Evolutionary conservation across 208 protist genomes (phyloP).

Genomic region (Trypanosoma platydactyli): DNA sequence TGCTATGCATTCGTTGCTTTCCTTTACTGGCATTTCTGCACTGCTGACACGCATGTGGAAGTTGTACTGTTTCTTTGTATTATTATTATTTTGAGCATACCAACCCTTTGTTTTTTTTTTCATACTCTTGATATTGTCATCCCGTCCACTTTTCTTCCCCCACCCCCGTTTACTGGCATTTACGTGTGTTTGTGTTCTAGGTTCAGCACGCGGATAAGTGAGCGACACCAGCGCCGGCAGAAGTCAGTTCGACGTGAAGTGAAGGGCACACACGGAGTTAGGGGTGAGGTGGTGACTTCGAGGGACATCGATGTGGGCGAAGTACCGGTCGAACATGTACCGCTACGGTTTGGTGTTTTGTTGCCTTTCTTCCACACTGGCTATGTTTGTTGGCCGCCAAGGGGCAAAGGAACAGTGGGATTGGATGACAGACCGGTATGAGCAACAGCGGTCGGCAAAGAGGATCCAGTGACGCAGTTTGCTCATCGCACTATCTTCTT

Average conservation of each 20-base stretch:
- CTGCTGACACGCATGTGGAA: neutral
- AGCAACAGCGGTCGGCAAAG: constrained; percentile 32
- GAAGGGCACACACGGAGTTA: too few relatives aligned
- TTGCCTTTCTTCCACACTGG: constrained; percentile 55
- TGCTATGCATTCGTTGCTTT: neutral
- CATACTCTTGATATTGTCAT: neutral
- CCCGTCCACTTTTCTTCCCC: neutral
- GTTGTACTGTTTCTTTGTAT: neutral
- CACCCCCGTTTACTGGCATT: constrained; percentile 1
- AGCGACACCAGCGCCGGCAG: too few relatives aligned
- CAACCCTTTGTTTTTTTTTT: too few relatives aligned
- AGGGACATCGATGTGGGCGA: constrained; percentile 35
- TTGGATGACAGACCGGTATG: constrained; percentile 50
- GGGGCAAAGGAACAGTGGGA: constrained; percentile 60
- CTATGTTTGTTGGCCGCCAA: constrained; percentile 44
- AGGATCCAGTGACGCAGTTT: constrained; percentile 16
- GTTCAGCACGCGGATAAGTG: too few relatives aligned
- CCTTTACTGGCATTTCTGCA: neutral
- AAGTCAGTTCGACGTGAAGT: too few relatives aligned
- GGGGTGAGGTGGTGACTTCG: too few relatives aligned
- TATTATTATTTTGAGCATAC: constrained; percentile 1
- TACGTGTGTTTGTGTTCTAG: neutral
- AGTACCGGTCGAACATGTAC: constrained; percentile 63
- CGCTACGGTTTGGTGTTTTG: constrained; percentile 79
- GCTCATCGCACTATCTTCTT: constrained; percentile 18